Base-by-base conservation (phyloP, 805 yeast genomes). In the Candida arabinofermentans region DNA sequence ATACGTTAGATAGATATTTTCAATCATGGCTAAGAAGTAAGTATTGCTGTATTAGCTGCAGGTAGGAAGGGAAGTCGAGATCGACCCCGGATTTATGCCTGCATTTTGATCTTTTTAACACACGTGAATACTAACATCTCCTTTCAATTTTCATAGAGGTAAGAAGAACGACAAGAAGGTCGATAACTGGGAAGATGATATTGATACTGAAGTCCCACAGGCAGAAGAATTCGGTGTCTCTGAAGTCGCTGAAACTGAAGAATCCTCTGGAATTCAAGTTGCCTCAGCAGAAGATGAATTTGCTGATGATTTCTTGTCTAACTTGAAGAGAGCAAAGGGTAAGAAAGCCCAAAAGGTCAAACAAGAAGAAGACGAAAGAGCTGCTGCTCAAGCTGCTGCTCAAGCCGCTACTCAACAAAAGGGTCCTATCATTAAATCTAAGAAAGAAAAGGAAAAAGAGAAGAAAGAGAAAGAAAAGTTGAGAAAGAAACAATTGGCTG, bases 371-470 rank as follows among this genome's bases (percentile, higher is more conserved):
- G 75, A 76, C 37, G 57, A 58, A n/a, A 59, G 54, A 47, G 31
- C 36, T 16, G 37, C 41, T 8, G 40, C 35, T n/a, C 29, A 24
- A 14, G 30, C 37, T 31, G 34, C 34, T 31, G 78, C 73, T 37
- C 44, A 43, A 18, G 45, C 45, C 12, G 45, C 55, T 10, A 36
- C 49, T 24, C 48, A 47, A 41, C 55, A 53, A 29, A 57, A 58
- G 41, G 88, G 77, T 24, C 88, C 91, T 36, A 75, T 79, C 50
- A 72, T 89, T 59, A 88, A 90, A 66, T 79, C 91, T 43, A 93
- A 91, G 77, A 89, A 91, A 68, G 98, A 86, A 59, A 86, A 85
- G 68, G 95, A 91, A 70, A 90, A 83, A 70, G 96, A 93, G 66
- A 87, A 86, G 79, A 95, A 91, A 65, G 96, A 90, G 64, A 80